A percentile compares a stretch with the other conserved stretches of the same genome.
phyloP scores from a whole-genome alignment of 2,329 filamentous ascomycete species.

The Fusarium sp. region DNA sequence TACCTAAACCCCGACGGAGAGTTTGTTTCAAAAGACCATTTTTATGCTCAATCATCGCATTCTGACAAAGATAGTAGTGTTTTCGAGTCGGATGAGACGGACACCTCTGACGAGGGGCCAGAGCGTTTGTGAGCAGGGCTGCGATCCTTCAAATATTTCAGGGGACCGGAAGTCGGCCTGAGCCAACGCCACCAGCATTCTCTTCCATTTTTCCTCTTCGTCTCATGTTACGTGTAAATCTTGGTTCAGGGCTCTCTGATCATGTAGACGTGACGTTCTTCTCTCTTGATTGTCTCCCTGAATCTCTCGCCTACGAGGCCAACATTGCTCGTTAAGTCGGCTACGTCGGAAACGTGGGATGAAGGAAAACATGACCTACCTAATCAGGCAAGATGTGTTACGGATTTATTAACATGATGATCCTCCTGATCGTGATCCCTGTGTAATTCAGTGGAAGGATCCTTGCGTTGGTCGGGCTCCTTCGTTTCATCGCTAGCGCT shows the following conservation, averaged over 20 bases:
- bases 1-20: neutral
- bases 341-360: neutral
- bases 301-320: neutral
- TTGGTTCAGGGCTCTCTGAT: neutral
- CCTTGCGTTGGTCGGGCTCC: neutral
- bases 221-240: neutral
- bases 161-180: neutral
- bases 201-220: neutral
- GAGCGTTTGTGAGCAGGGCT: neutral
- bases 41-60: neutral
- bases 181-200: neutral
- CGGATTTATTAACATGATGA: neutral
- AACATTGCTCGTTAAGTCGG: neutral
- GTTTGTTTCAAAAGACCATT: neutral
- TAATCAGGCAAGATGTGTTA: neutral
- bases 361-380: neutral
- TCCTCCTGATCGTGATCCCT: neutral
- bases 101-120: neutral
- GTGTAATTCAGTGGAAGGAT: neutral
- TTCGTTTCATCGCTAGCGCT: neutral
- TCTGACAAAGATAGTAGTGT: neutral
- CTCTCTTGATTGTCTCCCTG: neutral
- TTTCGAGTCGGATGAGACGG: neutral
- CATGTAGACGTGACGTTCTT: neutral
- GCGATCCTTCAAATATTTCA: neutral